Percentiles rank a stretch among this genome's conserved stretches.
Evolutionary conservation across 495 filamentous ascomycete genomes (phyloP).

Genomic region (Parachaetomium inaequale): DNA sequence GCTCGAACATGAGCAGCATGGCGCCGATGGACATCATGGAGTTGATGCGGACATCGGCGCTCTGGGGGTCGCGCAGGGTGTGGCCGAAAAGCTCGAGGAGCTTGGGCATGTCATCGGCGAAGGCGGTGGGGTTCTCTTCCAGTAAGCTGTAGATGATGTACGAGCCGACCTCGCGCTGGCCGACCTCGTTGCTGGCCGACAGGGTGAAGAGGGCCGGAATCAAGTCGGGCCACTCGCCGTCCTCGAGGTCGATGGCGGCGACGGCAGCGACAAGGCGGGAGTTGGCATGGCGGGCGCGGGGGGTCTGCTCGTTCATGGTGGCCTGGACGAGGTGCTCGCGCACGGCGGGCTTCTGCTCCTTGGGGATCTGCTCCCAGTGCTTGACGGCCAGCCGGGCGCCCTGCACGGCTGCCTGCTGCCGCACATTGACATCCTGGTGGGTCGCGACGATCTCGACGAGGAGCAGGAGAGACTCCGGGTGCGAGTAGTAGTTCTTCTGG

Average conservation of each 20-base stretch:
- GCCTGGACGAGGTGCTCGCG: conserved; percentile 77
- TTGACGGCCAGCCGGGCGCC: conserved; percentile 74
- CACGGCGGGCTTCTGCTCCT: conserved; percentile 64
- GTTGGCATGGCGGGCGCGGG: conserved; percentile 75
- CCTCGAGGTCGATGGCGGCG: conserved; percentile 78
- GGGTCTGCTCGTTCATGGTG: conserved; percentile 70
- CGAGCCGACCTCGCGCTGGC: conserved; percentile 82
- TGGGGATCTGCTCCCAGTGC: conserved; percentile 70
- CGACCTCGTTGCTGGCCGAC: conserved; percentile 62
- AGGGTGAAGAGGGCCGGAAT: conserved; percentile 71
- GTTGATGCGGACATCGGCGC: conserved; percentile 87
- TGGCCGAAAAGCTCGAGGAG: conserved; percentile 79
- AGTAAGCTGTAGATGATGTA: conserved; percentile 91
- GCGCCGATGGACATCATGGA: conserved; percentile 90
- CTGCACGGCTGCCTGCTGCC: conserved; percentile 89
- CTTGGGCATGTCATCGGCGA: conserved; percentile 69
- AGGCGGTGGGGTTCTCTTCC: conserved; percentile 75
- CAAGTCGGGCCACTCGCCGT: conserved; percentile 83
- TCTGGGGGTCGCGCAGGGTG: conserved; percentile 88
- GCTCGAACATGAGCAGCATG: conserved; percentile 80
- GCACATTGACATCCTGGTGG: conserved; percentile 65
- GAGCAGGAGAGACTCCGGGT: conserved; percentile 74
- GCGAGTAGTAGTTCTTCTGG: conserved; percentile 85
- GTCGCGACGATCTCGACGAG: conserved; percentile 81
- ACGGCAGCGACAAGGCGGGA: conserved; percentile 84